Evolutionary conservation across 1,284 basidiomycete genomes (phyloP), one percentile per base, ranked within the genome.

Genomic region (Tremellales sp.): DNA sequence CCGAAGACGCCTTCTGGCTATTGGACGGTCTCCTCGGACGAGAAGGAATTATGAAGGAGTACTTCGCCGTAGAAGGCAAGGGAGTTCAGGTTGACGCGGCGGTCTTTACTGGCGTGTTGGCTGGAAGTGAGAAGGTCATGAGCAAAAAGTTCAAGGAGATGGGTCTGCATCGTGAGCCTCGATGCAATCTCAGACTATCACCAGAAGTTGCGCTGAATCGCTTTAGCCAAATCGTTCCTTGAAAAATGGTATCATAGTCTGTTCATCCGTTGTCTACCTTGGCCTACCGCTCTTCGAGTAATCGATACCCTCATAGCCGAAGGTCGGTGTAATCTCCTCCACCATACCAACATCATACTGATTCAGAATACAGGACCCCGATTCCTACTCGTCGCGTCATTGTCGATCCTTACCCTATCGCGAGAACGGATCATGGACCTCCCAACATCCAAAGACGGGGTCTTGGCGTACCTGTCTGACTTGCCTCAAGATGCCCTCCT

Each of bases 1-100:
- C 91, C 53, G 90, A 96, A 70, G 89, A 94, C 56, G 87, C 89
- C 0, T 97, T 97, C 67, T 96, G 89, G 89, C 62, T 78, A 11
- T 61, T 79, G 10, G 65, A 67, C 6, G 89, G 89, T 3, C 86
- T 96, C 61, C 80, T 89, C 8, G 29, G 29, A n/a, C n/a, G n/a
- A n/a, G 80, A 82, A 5, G 81, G 86, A 52, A 76, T 91, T 6
- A 49, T 72, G 42, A 84, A 86, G 24, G 80, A 85, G 3, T 92
- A 92, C 70, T 94, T 89, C 68, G 81, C 84, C 27, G 71, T 79
- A 11, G 82, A 79, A 45, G 78, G 82, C n/a, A 77, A 80, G 7
- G 86, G 88, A 62, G 76, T 94, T 54, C 86, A 89, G 54, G 82
- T 90, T 8, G 89, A 94, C 62, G 81, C 86, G 0, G 78, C 82